Conservation (phyloP, 805 yeast genomes). For the Saccharomycopsis sp. region DNA sequence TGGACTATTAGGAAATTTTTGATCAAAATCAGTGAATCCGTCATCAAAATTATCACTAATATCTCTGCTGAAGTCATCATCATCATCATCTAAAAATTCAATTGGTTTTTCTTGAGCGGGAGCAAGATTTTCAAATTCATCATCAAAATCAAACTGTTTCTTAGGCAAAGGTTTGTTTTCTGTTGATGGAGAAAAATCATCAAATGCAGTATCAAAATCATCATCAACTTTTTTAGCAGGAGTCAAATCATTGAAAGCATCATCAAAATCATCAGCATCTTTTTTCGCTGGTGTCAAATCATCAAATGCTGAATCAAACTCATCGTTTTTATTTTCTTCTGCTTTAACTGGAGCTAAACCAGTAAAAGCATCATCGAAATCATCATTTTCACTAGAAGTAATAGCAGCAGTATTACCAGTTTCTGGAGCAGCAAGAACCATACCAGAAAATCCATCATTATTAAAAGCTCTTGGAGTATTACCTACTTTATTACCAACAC, state of each 20-base stretch:
- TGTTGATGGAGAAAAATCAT: constrained; percentile 23
- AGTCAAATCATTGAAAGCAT: constrained; percentile 3
- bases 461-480: constrained; percentile 2
- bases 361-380: constrained; percentile 31
- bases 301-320: constrained; percentile 3
- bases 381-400: constrained; percentile 4
- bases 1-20: neutral
- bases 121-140: constrained; percentile 1
- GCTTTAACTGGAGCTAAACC: constrained; percentile 22
- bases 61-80: neutral
- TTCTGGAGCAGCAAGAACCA: constrained; percentile 7
- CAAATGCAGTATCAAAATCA: constrained; percentile 31
- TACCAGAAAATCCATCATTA: constrained; percentile 1
- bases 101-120: constrained; percentile 8
- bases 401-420: neutral
- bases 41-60: constrained; percentile 5
- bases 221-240: constrained; percentile 6
- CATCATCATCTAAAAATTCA: too few relatives aligned
- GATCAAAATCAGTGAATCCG: constrained; percentile 10
- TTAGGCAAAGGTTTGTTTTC: too few relatives aligned
- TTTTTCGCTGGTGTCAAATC: constrained; percentile 25
- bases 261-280: constrained; percentile 18
- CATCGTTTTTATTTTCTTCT: constrained; percentile 19
- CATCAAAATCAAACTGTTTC: constrained; percentile 16
- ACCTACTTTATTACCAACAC: neutral